Conservation (phyloP, 1,284 basidiomycete genomes). For the Xerocomus amazonicus region DNA sequence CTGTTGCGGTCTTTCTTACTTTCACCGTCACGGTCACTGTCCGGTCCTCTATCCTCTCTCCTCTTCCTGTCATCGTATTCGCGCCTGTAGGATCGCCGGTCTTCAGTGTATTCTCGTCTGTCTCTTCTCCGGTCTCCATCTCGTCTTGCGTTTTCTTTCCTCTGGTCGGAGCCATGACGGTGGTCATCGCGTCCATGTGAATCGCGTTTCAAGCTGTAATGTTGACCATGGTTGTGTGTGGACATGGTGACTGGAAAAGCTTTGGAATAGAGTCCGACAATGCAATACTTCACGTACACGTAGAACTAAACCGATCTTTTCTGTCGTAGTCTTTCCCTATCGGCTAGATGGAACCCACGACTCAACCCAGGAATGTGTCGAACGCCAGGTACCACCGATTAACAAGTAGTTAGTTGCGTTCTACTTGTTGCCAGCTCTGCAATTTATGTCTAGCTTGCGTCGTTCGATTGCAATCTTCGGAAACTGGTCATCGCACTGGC, state of each 20-base stretch:
- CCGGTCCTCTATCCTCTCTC: slow-evolving; percentile 32
- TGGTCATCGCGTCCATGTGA: slow-evolving; percentile 5
- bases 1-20: slow-evolving; percentile 33
- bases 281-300: too few relatives aligned
- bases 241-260: slow-evolving; percentile 12
- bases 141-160: slow-evolving; percentile 15
- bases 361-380: too few relatives aligned
- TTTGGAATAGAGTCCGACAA: too few relatives aligned
- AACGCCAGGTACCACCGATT: too few relatives aligned
- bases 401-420: too few relatives aligned
- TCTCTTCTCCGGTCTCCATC: slow-evolving; percentile 43
- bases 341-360: too few relatives aligned
- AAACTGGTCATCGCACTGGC: background rate
- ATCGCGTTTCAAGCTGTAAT: slow-evolving; percentile 13
- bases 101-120: slow-evolving; percentile 17
- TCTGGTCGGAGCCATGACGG: slow-evolving; percentile 7
- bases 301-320: too few relatives aligned
- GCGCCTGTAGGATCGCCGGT: slow-evolving; percentile 18
- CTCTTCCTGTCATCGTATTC: slow-evolving; percentile 27
- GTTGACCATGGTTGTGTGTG: slow-evolving; percentile 15
- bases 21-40: slow-evolving; percentile 17
- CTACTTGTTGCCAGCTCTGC: too few relatives aligned
- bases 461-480: slow-evolving; percentile 12
- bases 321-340: too few relatives aligned
- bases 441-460: slow-evolving; percentile 12